These are phyloP conservation scores for Trichoderma semiorbis DNA, from an alignment of 2,329 filamentous ascomycete species.

Conservation along the genomic window DNA sequence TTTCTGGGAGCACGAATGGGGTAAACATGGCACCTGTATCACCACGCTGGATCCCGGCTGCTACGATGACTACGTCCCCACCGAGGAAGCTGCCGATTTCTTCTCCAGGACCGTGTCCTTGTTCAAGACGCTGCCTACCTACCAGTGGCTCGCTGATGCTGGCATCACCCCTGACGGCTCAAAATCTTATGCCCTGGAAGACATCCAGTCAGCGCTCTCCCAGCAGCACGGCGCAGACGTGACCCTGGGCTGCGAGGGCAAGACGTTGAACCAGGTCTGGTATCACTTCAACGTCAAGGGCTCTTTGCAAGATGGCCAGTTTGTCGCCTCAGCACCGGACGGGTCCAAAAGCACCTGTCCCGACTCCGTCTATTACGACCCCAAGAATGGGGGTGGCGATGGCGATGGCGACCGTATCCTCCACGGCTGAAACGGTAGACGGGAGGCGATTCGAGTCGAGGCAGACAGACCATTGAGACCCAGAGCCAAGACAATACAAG, in stretches of 20 bases:
- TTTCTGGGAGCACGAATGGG: conserved; percentile 74
- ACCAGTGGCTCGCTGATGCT: conserved; percentile 57
- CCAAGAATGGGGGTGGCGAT: conserved; percentile 16
- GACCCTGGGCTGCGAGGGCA: conserved; percentile 54
- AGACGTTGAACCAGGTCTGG: conserved; percentile 52
- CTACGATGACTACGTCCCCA: conserved; percentile 57
- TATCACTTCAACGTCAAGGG: conserved; percentile 61
- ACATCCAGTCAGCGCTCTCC: conserved; percentile 57
- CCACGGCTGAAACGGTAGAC: neutral
- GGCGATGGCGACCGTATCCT: neutral
- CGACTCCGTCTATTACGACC: conserved; percentile 59
- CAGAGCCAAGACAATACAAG: neutral
- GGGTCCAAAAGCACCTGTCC: conserved; percentile 62
- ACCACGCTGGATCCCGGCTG: conserved; percentile 64
- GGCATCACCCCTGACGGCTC: conserved; percentile 53
- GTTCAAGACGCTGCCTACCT: conserved; percentile 67
- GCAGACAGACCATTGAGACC: neutral
- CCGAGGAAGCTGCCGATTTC: conserved; percentile 65
- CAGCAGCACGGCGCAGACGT: conserved; percentile 51
- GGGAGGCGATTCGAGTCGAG: neutral
- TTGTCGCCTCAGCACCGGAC: conserved; percentile 53
- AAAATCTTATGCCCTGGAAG: conserved; percentile 55
- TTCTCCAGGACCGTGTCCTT: conserved; percentile 63
- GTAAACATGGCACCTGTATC: conserved; percentile 69
- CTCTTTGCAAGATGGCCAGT: conserved; percentile 57